These are phyloP conservation scores for Noccaea bulbosa DNA, from an alignment of 345 rosid species.

Conservation along the genomic window DNA sequence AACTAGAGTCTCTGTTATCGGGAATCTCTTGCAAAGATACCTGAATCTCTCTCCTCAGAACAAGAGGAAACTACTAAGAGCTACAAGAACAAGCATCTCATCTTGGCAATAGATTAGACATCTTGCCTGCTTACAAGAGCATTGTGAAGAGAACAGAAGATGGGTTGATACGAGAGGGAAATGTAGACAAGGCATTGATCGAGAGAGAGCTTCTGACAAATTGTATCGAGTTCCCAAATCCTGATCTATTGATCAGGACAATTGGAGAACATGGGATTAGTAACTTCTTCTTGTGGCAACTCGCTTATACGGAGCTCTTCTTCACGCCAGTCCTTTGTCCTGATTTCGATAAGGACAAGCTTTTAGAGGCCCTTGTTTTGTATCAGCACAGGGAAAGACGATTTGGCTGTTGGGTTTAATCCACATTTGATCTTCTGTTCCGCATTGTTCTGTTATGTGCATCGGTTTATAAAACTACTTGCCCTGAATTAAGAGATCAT, in stretches of 20 bases:
- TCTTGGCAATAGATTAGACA: constrained; percentile 69
- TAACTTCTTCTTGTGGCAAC: constrained; percentile 78
- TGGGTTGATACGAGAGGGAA: constrained; percentile 51
- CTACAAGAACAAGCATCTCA: constrained; percentile 56
- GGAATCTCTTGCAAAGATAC: constrained; percentile 58
- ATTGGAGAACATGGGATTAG: constrained; percentile 79
- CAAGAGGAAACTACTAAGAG: constrained; percentile 53
- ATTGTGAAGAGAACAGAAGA: constrained; percentile 52
- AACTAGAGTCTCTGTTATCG: constrained; percentile 56
- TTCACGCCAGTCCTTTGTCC: constrained; percentile 69
- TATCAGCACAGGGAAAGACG: constrained; percentile 71
- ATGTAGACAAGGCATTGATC: constrained; percentile 56
- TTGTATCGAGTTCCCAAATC: constrained; percentile 57
- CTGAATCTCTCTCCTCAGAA: constrained; percentile 46
- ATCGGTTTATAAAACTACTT: constrained; percentile 1
- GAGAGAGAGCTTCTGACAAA: constrained; percentile 66
- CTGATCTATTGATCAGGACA: constrained; percentile 74
- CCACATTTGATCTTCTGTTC: neutral
- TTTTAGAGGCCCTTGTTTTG: constrained; percentile 57
- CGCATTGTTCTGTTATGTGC: neutral
- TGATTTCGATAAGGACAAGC: constrained; percentile 58
- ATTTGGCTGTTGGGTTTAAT: constrained; percentile 49
- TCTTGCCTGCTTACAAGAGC: constrained; percentile 61
- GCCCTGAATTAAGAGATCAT: neutral
- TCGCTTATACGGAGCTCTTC: constrained; percentile 77